Evolutionary conservation across 208 protist species (phyloP).

Genomic region (Acanthamoeba sp.): DNA sequence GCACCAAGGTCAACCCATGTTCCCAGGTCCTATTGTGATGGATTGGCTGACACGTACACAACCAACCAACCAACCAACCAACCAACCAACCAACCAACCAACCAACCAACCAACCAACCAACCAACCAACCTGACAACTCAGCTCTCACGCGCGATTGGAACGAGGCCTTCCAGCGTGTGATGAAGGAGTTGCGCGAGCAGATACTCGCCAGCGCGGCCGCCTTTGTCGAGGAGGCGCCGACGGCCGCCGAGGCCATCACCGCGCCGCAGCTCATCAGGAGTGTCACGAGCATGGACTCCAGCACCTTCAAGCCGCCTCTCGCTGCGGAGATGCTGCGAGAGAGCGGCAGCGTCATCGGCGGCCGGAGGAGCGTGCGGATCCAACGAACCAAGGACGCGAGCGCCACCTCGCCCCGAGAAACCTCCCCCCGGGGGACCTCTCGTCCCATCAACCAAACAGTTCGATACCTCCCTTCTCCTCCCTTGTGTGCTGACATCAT

Average conservation of each 20-base stretch:
- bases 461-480: too few species aligned
- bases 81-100: too few species aligned
- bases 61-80: too few species aligned
- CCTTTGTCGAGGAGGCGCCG: neutral
- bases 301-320: neutral
- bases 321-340: neutral
- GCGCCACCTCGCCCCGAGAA: neutral
- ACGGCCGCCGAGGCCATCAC: neutral
- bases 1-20: neutral
- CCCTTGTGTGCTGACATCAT: too few species aligned
- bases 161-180: neutral
- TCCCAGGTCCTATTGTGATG: neutral
- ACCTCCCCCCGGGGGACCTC: too few species aligned
- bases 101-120: too few species aligned
- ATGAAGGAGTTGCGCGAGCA: constrained; percentile 10
- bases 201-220: neutral
- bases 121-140: too few species aligned
- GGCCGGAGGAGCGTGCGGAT: neutral
- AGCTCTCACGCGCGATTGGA: neutral
- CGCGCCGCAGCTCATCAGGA: neutral
- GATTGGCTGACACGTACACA: too few species aligned
- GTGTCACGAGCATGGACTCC: neutral
- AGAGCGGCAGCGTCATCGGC: neutral
- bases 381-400: neutral
- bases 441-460: too few species aligned